These are phyloP conservation scores for Linnemannia schmuckeri DNA, from an alignment of 192 early-diverging fungal genomes.

Conservation along the genomic window DNA sequence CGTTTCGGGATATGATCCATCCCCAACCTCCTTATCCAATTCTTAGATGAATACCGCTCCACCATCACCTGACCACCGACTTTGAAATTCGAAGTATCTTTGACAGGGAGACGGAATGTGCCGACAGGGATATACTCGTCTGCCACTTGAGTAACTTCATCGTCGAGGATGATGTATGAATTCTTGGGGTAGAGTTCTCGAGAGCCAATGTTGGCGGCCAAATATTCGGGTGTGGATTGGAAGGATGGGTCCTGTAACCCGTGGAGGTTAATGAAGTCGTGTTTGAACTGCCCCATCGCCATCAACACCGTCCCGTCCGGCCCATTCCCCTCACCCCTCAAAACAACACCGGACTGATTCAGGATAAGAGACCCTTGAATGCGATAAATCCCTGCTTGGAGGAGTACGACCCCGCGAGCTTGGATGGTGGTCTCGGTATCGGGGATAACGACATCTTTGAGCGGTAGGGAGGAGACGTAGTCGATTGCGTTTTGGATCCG, in stretches of 20 bases:
- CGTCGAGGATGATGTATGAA: conserved; percentile 16
- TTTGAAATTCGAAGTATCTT: conserved; percentile 23
- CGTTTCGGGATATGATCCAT: conserved; percentile 35
- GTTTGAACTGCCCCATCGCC: conserved; percentile 30
- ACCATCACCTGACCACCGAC: conserved; percentile 22
- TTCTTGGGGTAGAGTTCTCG: conserved; percentile 1
- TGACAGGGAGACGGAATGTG: conserved; percentile 15
- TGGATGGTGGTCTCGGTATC: conserved; percentile 32
- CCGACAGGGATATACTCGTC: conserved; percentile 36
- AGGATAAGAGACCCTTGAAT: conserved; percentile 30
- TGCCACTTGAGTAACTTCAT: neutral
- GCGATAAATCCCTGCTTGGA: conserved; percentile 42
- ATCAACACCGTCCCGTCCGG: conserved; percentile 23
- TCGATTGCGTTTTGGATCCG: conserved; percentile 48
- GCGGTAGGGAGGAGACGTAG: conserved; percentile 18
- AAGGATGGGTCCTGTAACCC: conserved; percentile 32
- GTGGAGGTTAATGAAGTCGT: conserved; percentile 42
- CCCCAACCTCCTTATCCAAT: conserved; percentile 24
- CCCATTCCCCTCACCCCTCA: conserved; percentile 42
- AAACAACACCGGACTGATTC: conserved; percentile 32
- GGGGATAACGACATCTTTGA: neutral
- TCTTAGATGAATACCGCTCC: neutral
- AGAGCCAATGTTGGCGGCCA: neutral
- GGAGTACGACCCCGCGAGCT: conserved; percentile 24
- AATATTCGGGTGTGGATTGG: conserved; percentile 31